A percentile compares a stretch with the other conserved stretches of the same genome.
Evolutionary conservation across 345 rosid species (phyloP).

Genomic region (Geranium brycei): DNA sequence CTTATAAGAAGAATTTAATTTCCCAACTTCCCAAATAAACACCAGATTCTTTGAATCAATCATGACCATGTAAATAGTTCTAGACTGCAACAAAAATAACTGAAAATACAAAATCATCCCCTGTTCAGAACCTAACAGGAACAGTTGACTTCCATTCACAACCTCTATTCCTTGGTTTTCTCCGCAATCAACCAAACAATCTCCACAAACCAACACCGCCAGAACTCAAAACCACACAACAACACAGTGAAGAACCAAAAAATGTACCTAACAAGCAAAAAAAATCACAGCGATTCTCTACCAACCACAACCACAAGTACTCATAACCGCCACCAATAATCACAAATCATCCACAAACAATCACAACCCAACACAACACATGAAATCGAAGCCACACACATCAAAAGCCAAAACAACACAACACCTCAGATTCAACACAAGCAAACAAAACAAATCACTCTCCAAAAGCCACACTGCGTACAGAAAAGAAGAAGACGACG

Average conservation of each 20-base stretch:
- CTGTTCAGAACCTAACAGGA: not conserved
- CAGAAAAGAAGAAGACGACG: not conserved
- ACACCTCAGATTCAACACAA: too few species aligned
- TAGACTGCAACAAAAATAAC: too few species aligned
- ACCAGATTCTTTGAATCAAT: not conserved
- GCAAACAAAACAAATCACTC: not conserved
- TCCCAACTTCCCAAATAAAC: not conserved
- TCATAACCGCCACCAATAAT: too few species aligned
- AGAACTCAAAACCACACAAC: too few species aligned
- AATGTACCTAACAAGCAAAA: too few species aligned
- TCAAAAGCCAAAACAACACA: too few species aligned
- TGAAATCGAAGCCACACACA: too few species aligned
- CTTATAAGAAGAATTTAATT: not conserved
- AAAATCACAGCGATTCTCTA: too few species aligned
- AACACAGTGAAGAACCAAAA: too few species aligned
- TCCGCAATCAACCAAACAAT: not conserved
- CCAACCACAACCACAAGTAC: too few species aligned
- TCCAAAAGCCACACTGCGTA: not conserved
- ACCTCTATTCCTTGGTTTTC: not conserved
- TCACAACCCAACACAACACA: too few species aligned
- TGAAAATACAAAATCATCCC: not conserved
- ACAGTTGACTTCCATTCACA: not conserved
- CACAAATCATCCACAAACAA: too few species aligned
- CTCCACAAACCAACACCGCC: not conserved
- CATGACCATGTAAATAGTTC: not conserved